Conservation (phyloP, 495 filamentous ascomycete species). For the Cercophora sp. region DNA sequence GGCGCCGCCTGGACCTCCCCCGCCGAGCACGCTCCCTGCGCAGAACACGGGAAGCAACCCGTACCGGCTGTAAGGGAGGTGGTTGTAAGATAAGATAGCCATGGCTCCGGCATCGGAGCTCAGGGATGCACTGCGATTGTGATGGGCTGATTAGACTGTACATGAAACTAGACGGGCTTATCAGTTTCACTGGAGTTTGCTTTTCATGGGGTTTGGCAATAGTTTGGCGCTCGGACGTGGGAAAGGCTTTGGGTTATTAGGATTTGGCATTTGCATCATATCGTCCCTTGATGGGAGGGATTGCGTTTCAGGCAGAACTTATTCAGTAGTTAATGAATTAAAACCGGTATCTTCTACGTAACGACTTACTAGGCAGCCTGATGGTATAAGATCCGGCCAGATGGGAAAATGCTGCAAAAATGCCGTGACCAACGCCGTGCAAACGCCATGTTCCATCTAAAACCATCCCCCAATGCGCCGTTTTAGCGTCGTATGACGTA, state of each 20-base stretch:
- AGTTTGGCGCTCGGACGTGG: too few species aligned
- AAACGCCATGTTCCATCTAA: background rate
- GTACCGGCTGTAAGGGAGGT: conserved; percentile 15
- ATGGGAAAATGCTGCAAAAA: background rate
- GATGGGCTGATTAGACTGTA: conserved; percentile 3
- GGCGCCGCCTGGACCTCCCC: conserved; percentile 46
- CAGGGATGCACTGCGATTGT: background rate
- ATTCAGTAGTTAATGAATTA: too few species aligned
- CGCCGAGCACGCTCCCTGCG: conserved; percentile 14
- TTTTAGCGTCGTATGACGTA: too few species aligned
- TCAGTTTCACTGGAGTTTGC: too few species aligned
- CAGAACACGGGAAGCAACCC: conserved; percentile 26
- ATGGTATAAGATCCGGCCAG: background rate
- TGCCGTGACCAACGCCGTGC: background rate
- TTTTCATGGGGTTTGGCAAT: too few species aligned
- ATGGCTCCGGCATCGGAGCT: background rate
- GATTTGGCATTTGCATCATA: too few species aligned
- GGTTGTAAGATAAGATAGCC: background rate
- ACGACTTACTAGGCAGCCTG: too few species aligned
- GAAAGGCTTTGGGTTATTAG: too few species aligned
- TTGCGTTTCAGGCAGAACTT: too few species aligned
- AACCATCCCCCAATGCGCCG: too few species aligned
- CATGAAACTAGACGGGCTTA: background rate
- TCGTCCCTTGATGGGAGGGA: too few species aligned
- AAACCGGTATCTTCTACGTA: too few species aligned